Percentiles rank a stretch among this genome's conserved stretches.
These are phyloP conservation scores for Candida railenensis DNA, from an alignment of 805 yeast genomes.

Conservation along the genomic window DNA sequence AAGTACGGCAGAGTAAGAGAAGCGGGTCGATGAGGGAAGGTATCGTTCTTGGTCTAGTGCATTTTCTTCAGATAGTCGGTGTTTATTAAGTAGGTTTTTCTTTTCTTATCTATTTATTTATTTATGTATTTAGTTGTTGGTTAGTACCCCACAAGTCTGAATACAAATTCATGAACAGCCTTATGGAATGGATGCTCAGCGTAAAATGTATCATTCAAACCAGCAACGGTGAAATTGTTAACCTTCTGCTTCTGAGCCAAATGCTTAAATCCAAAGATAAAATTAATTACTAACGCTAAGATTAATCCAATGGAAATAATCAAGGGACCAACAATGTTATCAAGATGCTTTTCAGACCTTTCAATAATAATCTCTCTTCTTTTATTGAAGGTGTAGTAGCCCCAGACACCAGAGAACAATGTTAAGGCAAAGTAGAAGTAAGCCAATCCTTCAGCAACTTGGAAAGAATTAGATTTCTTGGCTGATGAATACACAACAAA, in stretches of 20 bases:
- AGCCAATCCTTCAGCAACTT: slow-evolving; percentile 67
- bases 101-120: not conserved
- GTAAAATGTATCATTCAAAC: slow-evolving; percentile 28
- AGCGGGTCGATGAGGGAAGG: too few relatives aligned
- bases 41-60: too few relatives aligned
- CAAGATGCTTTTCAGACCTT: slow-evolving; percentile 85
- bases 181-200: slow-evolving; percentile 31
- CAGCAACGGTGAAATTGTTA: slow-evolving; percentile 16
- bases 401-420: slow-evolving; percentile 85
- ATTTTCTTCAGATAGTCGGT: too few relatives aligned
- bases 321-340: slow-evolving; percentile 87
- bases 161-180: slow-evolving; percentile 33
- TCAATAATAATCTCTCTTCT: slow-evolving; percentile 72
- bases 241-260: slow-evolving; percentile 13
- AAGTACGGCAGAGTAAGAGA: too few relatives aligned
- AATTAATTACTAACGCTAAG: slow-evolving; percentile 67
- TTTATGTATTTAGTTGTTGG: not conserved
- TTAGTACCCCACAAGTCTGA: slow-evolving; percentile 18
- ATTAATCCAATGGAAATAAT: slow-evolving; percentile 70
- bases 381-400: slow-evolving; percentile 69
- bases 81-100: not conserved
- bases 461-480: slow-evolving; percentile 59
- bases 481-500: slow-evolving; percentile 81
- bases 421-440: slow-evolving; percentile 80
- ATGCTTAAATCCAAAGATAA: slow-evolving; percentile 55